Percentiles rank a stretch among this genome's conserved stretches.
Evolutionary conservation across 116 monocot genomes (phyloP).

Genomic region (Dioscorea cayenensis): DNA sequence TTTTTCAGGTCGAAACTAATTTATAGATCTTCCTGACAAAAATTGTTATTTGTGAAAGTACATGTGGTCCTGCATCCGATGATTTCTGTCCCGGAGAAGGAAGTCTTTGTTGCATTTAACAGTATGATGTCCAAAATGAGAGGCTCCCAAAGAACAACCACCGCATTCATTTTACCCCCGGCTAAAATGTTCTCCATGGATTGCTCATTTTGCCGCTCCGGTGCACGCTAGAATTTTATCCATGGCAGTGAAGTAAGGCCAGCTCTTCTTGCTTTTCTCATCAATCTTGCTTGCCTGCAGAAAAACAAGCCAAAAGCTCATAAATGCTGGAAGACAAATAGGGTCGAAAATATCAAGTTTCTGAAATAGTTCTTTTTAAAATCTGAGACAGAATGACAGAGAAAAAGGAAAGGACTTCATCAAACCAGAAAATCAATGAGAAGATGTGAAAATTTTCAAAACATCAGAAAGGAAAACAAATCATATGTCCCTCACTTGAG

Average conservation of each 20-base stretch:
- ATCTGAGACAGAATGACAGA: neutral
- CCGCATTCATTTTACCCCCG: neutral
- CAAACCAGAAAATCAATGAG: neutral
- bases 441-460: no score
- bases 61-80: neutral
- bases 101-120: neutral
- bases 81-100: neutral
- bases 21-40: no score
- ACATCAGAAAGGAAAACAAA: no score
- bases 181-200: neutral
- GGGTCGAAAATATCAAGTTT: neutral
- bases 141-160: neutral
- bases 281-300: slow-evolving; percentile 21
- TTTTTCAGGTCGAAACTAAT: no score
- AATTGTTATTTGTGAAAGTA: no score
- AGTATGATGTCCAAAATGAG: neutral
- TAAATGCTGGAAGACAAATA: neutral
- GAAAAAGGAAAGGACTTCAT: neutral
- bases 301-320: neutral
- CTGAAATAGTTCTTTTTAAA: no score
- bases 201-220: neutral
- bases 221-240: slow-evolving; percentile 16
- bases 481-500: no score
- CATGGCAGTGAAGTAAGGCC: slow-evolving; percentile 32
- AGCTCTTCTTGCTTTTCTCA: slow-evolving; percentile 17